These are phyloP conservation scores for Fusarium camptoceras DNA, from an alignment of 2,329 filamentous ascomycete species.

Conservation along the genomic window DNA sequence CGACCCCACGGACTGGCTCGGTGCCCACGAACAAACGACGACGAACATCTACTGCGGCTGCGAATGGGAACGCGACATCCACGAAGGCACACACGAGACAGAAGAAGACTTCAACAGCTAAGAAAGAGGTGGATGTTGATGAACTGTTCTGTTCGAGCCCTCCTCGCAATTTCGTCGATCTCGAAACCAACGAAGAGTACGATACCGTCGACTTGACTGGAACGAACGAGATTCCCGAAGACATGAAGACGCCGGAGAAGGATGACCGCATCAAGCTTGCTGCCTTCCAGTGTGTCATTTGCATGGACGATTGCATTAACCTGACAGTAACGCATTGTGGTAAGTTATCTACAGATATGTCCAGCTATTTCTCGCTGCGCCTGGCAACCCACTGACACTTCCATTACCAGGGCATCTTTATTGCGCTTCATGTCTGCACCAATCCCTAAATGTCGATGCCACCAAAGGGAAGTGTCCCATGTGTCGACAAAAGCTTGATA, in stretches of 20 bases:
- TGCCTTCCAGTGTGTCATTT: slow-evolving; percentile 74
- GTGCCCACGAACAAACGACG: slow-evolving; percentile 45
- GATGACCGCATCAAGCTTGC: slow-evolving; percentile 65
- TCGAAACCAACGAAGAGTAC: slow-evolving; percentile 40
- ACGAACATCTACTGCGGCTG: slow-evolving; percentile 33
- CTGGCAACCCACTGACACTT: slow-evolving; percentile 29
- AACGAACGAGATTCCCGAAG: slow-evolving; percentile 57
- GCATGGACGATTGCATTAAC: slow-evolving; percentile 70
- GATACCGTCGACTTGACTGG: slow-evolving; percentile 54
- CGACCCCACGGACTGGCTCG: slow-evolving; percentile 22
- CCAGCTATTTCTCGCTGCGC: neutral
- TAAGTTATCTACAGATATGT: slow-evolving; percentile 55
- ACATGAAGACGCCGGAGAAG: slow-evolving; percentile 58
- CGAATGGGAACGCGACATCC: slow-evolving; percentile 10
- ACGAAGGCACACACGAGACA: slow-evolving; percentile 22
- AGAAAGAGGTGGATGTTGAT: slow-evolving; percentile 40
- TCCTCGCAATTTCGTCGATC: slow-evolving; percentile 15
- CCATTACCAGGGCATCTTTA: slow-evolving; percentile 68
- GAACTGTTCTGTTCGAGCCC: slow-evolving; percentile 47
- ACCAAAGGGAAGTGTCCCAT: slow-evolving; percentile 72
- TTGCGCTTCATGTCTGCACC: slow-evolving; percentile 71
- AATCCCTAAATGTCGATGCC: slow-evolving; percentile 67
- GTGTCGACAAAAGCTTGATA: slow-evolving; percentile 70
- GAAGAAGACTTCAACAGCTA: slow-evolving; percentile 12
- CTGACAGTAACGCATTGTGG: slow-evolving; percentile 75